These are phyloP conservation scores for Phyllachora maydis DNA, from an alignment of 2,329 filamentous ascomycete species.

Conservation along the genomic window DNA sequence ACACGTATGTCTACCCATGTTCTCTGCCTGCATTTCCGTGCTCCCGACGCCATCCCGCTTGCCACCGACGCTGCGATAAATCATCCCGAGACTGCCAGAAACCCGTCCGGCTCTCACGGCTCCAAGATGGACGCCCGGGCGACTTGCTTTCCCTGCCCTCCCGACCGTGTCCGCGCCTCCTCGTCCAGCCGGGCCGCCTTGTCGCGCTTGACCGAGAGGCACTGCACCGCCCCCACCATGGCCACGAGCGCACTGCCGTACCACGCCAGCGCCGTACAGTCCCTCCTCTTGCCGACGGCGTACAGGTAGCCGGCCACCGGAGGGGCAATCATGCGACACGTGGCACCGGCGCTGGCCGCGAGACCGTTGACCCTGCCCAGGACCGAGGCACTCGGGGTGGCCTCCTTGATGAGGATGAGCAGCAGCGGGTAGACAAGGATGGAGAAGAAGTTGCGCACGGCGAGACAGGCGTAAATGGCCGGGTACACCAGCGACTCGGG, in stretches of 20 bases:
- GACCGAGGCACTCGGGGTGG: constrained; percentile 31
- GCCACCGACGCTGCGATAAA: too few species aligned
- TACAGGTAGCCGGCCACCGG: constrained; percentile 44
- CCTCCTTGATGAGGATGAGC: constrained; percentile 47
- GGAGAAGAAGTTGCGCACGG: constrained; percentile 36
- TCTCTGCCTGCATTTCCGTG: too few species aligned
- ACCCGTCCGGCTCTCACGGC: too few species aligned
- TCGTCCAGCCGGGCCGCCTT: too few species aligned
- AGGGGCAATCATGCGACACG: constrained; percentile 46
- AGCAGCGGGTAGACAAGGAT: constrained; percentile 46
- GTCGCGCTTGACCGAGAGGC: constrained; percentile 26
- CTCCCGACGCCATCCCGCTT: too few species aligned
- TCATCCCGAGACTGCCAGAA: too few species aligned
- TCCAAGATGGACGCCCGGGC: too few species aligned
- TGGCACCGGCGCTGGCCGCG: constrained; percentile 43
- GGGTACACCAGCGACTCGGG: constrained; percentile 27
- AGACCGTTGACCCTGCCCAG: constrained; percentile 46
- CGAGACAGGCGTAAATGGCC: constrained; percentile 35
- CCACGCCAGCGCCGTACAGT: constrained; percentile 42
- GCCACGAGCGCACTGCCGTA: constrained; percentile 38
- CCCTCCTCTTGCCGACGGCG: constrained; percentile 32
- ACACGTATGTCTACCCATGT: too few species aligned
- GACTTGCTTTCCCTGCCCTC: too few species aligned
- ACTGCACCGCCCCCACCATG: constrained; percentile 34
- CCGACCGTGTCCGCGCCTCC: too few species aligned